Percentiles rank a stretch among this genome's conserved stretches.
Conservation (phyloP, 75 land plant species). For the Isoetes taiwanensis region DNA sequence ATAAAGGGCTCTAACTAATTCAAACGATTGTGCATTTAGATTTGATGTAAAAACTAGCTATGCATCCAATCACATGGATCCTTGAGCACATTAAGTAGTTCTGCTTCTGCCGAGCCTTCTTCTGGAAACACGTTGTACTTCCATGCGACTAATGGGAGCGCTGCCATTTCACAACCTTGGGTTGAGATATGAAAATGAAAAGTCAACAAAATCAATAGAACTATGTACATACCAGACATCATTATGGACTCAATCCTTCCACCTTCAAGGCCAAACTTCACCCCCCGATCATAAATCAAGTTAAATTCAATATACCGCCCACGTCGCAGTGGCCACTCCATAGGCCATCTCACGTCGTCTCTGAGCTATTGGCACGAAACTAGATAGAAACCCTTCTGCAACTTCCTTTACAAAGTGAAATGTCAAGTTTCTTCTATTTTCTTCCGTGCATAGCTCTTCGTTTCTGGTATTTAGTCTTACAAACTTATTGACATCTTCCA, state of each 20-base stretch:
- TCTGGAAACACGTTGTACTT: slow-evolving; percentile 26
- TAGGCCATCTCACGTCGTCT: slow-evolving; percentile 10
- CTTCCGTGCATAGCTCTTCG: neutral
- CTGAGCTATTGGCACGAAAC: slow-evolving; percentile 28
- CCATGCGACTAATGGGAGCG: slow-evolving; percentile 36
- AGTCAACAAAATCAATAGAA: no score
- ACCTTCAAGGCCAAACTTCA: slow-evolving; percentile 36
- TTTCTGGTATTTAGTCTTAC: neutral
- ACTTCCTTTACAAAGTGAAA: slow-evolving; percentile 27
- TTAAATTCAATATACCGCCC: slow-evolving; percentile 36
- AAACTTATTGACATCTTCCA: slow-evolving; percentile 10
- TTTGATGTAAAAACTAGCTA: no score
- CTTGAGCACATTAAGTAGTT: slow-evolving; percentile 17
- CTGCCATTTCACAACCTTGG: no score
- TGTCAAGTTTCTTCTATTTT: slow-evolving; percentile 5
- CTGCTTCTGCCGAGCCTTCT: slow-evolving; percentile 20
- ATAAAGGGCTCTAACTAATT: no score
- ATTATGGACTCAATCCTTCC: slow-evolving; percentile 36
- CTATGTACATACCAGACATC: slow-evolving; percentile 29
- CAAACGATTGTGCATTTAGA: no score
- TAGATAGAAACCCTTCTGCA: slow-evolving; percentile 31
- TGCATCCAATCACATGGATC: slow-evolving; percentile 24
- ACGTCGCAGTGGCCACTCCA: slow-evolving; percentile 28
- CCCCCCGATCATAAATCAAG: slow-evolving; percentile 34
- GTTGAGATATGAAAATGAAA: no score